A percentile compares a stretch with the other conserved stretches of the same genome.
Evolutionary conservation across 129 eudicot species (phyloP).

Genomic region (Ambrosia trifida): DNA sequence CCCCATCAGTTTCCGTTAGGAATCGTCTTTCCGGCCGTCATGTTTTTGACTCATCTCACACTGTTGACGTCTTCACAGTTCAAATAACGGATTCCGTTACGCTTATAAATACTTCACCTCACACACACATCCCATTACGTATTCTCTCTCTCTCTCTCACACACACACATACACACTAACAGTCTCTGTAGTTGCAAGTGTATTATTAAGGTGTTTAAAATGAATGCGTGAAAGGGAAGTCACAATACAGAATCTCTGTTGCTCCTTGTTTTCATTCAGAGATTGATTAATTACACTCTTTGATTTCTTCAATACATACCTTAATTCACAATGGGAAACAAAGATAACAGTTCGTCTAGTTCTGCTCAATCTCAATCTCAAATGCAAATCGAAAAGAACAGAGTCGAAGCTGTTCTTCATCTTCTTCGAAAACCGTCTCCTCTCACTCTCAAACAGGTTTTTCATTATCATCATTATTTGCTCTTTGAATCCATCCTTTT

Average conservation of each 20-base stretch:
- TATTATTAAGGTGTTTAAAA: slow-evolving; percentile 15
- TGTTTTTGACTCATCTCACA: slow-evolving; percentile 37
- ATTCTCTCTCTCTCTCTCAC: background rate
- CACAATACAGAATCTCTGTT: slow-evolving; percentile 45
- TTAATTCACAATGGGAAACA: slow-evolving; percentile 58
- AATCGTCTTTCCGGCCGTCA: slow-evolving; percentile 54
- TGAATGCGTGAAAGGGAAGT: slow-evolving; percentile 59
- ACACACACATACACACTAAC: slow-evolving; percentile 17
- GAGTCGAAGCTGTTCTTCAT: slow-evolving; percentile 72
- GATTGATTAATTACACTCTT: slow-evolving; percentile 14
- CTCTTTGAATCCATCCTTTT: background rate
- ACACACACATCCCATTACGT: slow-evolving; percentile 12
- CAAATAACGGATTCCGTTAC: slow-evolving; percentile 69
- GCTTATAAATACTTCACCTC: slow-evolving; percentile 47
- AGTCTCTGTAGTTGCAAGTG: slow-evolving; percentile 15
- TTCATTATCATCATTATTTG: too few species aligned
- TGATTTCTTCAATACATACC: background rate
- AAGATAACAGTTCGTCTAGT: slow-evolving; percentile 36
- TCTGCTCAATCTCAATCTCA: slow-evolving; percentile 27
- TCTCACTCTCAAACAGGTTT: slow-evolving; percentile 87
- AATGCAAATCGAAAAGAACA: slow-evolving; percentile 38
- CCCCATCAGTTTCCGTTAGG: slow-evolving; percentile 57
- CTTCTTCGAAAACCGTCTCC: slow-evolving; percentile 70
- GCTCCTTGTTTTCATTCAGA: slow-evolving; percentile 27
- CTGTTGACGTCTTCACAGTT: slow-evolving; percentile 26